phyloP scores from a whole-genome alignment of 2,329 filamentous ascomycete species.

The Aspergillus proliferans region DNA sequence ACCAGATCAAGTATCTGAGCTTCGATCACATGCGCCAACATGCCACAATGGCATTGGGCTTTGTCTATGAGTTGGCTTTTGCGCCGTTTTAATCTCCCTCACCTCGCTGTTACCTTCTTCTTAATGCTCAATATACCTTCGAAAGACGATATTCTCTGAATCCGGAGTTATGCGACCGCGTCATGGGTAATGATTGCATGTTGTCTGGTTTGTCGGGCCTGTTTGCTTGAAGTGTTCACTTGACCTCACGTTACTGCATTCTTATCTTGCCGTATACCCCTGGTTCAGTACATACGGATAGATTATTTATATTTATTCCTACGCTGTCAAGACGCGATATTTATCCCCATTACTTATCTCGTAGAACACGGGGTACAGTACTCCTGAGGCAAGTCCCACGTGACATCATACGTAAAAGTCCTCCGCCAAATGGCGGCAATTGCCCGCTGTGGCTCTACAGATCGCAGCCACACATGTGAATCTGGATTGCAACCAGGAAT shows the following conservation, averaged over 20 bases:
- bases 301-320: background rate
- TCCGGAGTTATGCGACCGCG: background rate
- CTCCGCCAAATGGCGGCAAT: no score
- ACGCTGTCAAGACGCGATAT: background rate
- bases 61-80: conserved; percentile 79
- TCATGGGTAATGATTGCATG: background rate
- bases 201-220: no score
- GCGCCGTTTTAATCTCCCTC: conserved; percentile 53
- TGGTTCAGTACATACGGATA: background rate
- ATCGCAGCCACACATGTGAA: no score
- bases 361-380: no score
- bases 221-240: background rate
- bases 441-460: no score
- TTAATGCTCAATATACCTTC: background rate
- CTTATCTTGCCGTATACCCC: background rate
- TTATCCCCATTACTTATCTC: background rate
- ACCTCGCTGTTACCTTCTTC: background rate
- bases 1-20: conserved; percentile 64
- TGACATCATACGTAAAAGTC: no score
- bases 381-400: no score
- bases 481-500: no score
- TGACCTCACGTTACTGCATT: background rate
- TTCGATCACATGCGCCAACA: conserved; percentile 93
- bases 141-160: background rate
- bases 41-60: conserved; percentile 72